phyloP scores from a whole-genome alignment of 164 flowering plant species.

The Aristolochia fimbriata region DNA sequence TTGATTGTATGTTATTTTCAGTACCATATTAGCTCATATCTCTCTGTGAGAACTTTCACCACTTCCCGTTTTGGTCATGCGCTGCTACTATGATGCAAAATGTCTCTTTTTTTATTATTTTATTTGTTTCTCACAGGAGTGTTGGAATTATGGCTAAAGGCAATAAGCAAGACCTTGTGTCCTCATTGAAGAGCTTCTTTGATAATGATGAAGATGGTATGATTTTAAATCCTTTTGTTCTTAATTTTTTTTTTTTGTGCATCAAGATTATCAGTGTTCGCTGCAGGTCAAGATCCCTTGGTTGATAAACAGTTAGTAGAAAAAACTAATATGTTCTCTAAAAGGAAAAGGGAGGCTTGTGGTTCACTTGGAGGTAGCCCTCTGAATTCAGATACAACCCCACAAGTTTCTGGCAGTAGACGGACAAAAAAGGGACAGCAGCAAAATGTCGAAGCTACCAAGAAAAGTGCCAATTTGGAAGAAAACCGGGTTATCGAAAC shows the following conservation, averaged over 20 bases:
- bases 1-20: background rate
- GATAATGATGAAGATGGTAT: slow-evolving; percentile 31
- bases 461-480: no score
- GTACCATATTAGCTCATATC: background rate
- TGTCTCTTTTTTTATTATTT: background rate
- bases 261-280: background rate
- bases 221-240: background rate
- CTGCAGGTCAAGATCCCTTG: background rate
- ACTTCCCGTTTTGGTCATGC: background rate
- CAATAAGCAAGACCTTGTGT: slow-evolving; percentile 52
- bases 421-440: no score
- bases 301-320: background rate
- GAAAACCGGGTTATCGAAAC: no score
- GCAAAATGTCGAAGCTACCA: no score
- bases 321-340: slow-evolving; percentile 5
- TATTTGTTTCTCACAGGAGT: slow-evolving; percentile 33
- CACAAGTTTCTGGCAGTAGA: no score
- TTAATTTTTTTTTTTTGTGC: background rate
- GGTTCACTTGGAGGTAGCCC: no score
- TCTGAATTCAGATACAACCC: no score
- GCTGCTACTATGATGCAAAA: background rate
- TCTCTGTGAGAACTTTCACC: background rate
- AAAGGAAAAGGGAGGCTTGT: slow-evolving; percentile 6
- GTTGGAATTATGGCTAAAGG: slow-evolving; percentile 72
- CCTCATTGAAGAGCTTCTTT: slow-evolving; percentile 44